Conservation (phyloP, 257 asterid species). For the Mentha longifolia region DNA sequence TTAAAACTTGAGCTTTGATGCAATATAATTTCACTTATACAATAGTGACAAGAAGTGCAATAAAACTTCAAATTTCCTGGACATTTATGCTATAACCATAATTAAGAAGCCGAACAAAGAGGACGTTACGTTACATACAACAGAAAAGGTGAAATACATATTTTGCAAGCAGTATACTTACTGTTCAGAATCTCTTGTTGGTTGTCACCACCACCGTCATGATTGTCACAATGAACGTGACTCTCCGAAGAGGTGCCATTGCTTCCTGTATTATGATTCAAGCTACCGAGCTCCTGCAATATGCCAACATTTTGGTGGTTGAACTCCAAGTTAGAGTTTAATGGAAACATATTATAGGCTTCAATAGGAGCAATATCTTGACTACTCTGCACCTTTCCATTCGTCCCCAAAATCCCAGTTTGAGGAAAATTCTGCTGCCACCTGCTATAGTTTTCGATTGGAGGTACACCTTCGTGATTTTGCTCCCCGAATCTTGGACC, state of each 20-base stretch:
- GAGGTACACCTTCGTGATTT: conserved; percentile 34
- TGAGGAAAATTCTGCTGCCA: conserved; percentile 29
- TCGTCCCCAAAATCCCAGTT: conserved; percentile 18
- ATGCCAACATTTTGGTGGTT: conserved; percentile 27
- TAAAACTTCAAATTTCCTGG: background rate
- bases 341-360: conserved; percentile 23
- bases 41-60: conserved; percentile 1
- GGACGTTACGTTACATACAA: conserved; percentile 11
- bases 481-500: no score
- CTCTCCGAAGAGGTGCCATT: conserved; percentile 31
- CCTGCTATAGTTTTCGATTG: conserved; percentile 26
- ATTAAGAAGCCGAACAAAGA: background rate
- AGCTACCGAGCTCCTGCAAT: conserved; percentile 24
- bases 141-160: conserved; percentile 1
- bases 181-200: conserved; percentile 45
- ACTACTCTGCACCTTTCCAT: conserved; percentile 25
- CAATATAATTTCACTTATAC: conserved; percentile 10
- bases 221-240: conserved; percentile 32
- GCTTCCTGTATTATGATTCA: conserved; percentile 37
- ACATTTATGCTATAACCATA: background rate
- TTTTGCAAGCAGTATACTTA: conserved; percentile 39
- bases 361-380: conserved; percentile 30
- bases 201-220: conserved; percentile 41
- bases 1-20: background rate
- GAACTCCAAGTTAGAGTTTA: conserved; percentile 29